Evolutionary conservation across 768 basidiomycete genomes (phyloP).

Genomic region (Xerocomus potaroensis): DNA sequence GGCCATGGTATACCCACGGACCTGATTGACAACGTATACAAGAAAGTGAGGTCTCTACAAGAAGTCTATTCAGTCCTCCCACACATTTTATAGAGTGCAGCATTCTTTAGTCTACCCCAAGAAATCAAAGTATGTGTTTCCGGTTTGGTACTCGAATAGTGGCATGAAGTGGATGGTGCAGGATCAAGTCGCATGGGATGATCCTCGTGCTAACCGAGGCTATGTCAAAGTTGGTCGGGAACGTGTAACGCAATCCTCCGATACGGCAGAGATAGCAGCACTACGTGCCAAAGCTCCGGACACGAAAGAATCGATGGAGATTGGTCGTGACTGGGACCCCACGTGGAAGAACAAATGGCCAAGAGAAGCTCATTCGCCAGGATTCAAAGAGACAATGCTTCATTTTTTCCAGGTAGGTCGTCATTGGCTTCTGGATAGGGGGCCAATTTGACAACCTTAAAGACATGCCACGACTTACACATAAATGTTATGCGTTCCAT

Average conservation of each 20-base stretch:
- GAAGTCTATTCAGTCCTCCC: background rate
- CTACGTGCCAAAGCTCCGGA: slow-evolving; percentile 76
- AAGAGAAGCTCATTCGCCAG: slow-evolving; percentile 52
- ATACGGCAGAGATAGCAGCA: slow-evolving; percentile 67
- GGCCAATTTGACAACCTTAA: background rate
- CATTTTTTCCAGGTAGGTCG: slow-evolving; percentile 62
- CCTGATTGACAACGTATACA: slow-evolving; percentile 56
- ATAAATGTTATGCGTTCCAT: slow-evolving; percentile 76
- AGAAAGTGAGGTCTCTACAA: slow-evolving; percentile 43
- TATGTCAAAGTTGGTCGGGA: slow-evolving; percentile 81
- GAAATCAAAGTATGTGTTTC: slow-evolving; percentile 49
- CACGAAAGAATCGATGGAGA: slow-evolving; percentile 84
- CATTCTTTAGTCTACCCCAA: slow-evolving; percentile 66
- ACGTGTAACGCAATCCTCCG: slow-evolving; percentile 69
- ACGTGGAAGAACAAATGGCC: slow-evolving; percentile 84
- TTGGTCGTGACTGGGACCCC: slow-evolving; percentile 79
- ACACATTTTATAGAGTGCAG: slow-evolving; percentile 50
- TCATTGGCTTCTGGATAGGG: background rate
- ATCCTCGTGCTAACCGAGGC: slow-evolving; percentile 81
- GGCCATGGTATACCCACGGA: slow-evolving; percentile 64
- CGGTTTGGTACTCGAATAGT: background rate
- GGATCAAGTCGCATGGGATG: slow-evolving; percentile 73
- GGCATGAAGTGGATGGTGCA: slow-evolving; percentile 22
- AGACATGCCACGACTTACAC: slow-evolving; percentile 77
- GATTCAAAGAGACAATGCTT: slow-evolving; percentile 69